Conservation (phyloP, 345 rosid genomes). For the Boechera stricta region DNA sequence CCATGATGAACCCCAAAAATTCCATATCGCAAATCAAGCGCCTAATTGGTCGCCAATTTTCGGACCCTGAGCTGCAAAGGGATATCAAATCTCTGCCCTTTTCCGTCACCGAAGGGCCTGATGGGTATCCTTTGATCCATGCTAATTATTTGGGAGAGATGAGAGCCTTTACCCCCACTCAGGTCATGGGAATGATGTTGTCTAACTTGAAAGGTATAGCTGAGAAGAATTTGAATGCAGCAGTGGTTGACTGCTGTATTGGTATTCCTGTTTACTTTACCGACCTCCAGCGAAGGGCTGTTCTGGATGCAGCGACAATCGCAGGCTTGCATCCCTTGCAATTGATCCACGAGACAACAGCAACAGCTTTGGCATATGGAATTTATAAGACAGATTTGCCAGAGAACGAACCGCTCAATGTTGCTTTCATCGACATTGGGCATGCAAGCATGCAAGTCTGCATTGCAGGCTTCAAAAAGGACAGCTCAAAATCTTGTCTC, state of each 20-base stretch:
- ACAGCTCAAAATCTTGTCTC: slow-evolving; percentile 79
- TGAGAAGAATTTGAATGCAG: slow-evolving; percentile 81
- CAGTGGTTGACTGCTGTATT: slow-evolving; percentile 93
- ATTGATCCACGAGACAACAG: slow-evolving; percentile 88
- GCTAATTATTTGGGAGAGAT: slow-evolving; percentile 82
- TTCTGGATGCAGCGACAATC: slow-evolving; percentile 89
- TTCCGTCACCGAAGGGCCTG: slow-evolving; percentile 76
- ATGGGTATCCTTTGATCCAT: slow-evolving; percentile 88
- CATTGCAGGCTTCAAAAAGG: slow-evolving; percentile 92
- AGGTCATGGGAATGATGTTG: slow-evolving; percentile 86
- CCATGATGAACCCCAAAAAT: slow-evolving; percentile 93
- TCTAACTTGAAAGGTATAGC: slow-evolving; percentile 84
- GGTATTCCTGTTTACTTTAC: slow-evolving; percentile 95
- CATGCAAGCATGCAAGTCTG: slow-evolving; percentile 97
- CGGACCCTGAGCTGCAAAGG: slow-evolving; percentile 89
- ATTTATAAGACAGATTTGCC: slow-evolving; percentile 95
- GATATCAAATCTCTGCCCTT: slow-evolving; percentile 83
- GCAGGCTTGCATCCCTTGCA: slow-evolving; percentile 92
- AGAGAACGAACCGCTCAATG: slow-evolving; percentile 81
- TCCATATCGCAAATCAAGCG: slow-evolving; percentile 92
- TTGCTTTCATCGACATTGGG: slow-evolving; percentile 91
- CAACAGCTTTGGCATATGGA: slow-evolving; percentile 97
- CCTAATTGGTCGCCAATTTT: slow-evolving; percentile 76
- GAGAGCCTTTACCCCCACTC: slow-evolving; percentile 90
- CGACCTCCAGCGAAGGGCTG: slow-evolving; percentile 93